Evolutionary conservation across 1,139 yeast genomes (phyloP).

Genomic region (Suhomyces maxii): DNA sequence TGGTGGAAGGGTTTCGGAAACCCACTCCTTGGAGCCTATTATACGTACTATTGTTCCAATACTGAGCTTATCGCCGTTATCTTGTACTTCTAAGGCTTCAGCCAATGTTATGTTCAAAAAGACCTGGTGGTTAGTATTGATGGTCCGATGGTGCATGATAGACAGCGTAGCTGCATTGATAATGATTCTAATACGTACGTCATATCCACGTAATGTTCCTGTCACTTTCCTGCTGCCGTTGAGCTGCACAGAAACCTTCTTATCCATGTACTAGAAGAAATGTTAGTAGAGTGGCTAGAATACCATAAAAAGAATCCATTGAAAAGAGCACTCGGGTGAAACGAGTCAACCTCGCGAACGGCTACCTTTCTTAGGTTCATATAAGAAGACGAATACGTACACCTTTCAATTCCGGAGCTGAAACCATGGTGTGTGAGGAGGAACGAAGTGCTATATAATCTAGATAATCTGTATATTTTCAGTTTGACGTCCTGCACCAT

Average conservation of each 20-base stretch:
- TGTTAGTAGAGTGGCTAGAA: conserved; percentile 22
- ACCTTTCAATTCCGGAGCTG: conserved; percentile 61
- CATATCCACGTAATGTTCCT: conserved; percentile 79
- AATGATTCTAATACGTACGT: conserved; percentile 40
- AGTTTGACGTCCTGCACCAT: neutral
- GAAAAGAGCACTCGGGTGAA: too few species aligned
- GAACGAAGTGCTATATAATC: too few species aligned
- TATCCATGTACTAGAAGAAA: conserved; percentile 65
- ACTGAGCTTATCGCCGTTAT: conserved; percentile 49
- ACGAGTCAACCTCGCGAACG: too few species aligned
- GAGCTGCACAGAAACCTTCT: conserved; percentile 65
- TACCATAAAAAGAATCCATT: conserved; percentile 4
- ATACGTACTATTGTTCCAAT: conserved; percentile 56
- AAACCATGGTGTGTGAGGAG: conserved; percentile 43
- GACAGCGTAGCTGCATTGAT: neutral
- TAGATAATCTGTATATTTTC: too few species aligned
- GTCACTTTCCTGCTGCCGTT: conserved; percentile 72
- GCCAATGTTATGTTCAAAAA: conserved; percentile 74
- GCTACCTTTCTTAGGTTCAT: too few species aligned
- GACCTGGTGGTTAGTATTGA: conserved; percentile 35
- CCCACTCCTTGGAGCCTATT: neutral
- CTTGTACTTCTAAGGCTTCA: conserved; percentile 65
- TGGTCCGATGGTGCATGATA: neutral
- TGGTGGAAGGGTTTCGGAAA: too few species aligned
- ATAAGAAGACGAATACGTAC: conserved; percentile 27